Evolutionary conservation across 257 asterid genomes (phyloP), one percentile per base, ranked within the genome.

Genomic region (Ehretia macrophylla): DNA sequence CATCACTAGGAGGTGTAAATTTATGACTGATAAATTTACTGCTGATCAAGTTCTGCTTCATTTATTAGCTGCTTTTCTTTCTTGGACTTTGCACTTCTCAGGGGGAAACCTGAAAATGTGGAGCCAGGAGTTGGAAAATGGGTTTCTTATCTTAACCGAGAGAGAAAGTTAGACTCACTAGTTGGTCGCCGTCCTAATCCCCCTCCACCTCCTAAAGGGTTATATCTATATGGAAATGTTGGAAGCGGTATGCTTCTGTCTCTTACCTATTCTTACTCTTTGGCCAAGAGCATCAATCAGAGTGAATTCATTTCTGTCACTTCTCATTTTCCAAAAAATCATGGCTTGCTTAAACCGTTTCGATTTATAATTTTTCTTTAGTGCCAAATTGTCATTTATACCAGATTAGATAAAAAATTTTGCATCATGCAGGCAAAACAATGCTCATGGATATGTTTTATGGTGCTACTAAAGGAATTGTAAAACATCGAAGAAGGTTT

Each of bases 371-470:
- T 40, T 66, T 10, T 38, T 10, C 22, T 48, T n/a, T 12, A 51
- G 22, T 35, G 35, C 19, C 11, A 52, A 16, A 32, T 51, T 27
- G 32, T 32, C 51, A 50, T 57, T 32, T 64, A 47, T 56, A 60
- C 46, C n/a, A n/a, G n/a, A 63, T 64, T 70, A 76, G 71, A 84
- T 66, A 60, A 74, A 61, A 65, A 50, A 19, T 62, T 67, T 68
- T 51, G 68, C 54, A 50, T 74, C 69, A 46, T 81, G 59, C 55
- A 92, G 98, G 98, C 60, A 92, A 92, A 84, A 92, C 98, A 55
- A 92, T 92, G 98, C 96, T 92, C 58, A 92, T 92, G 99, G 97
- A 92, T 81, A 82, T 88, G 89, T 88, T 92, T 81, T 86, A 76
- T 62, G 62, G 90, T 64, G 83, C 97, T 65, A 86, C 94, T 8